These are phyloP conservation scores for Ophiostoma sp. DNA, from an alignment of 2,329 filamentous ascomycete species.

Conservation along the genomic window DNA sequence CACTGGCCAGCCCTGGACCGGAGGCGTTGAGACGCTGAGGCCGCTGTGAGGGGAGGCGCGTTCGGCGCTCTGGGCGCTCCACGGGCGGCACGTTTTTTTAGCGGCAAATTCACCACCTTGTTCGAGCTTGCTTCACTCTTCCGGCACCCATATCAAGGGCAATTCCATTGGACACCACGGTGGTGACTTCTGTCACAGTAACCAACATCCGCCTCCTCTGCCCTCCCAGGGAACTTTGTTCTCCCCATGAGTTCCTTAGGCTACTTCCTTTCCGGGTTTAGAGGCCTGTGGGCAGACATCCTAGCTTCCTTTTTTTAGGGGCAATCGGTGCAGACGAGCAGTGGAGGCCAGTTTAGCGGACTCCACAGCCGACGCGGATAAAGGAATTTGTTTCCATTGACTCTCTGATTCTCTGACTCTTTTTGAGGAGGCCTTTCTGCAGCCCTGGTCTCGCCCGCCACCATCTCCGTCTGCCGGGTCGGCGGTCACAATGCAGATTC, in stretches of 20 bases:
- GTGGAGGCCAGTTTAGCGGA: background rate
- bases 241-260: background rate
- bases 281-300: background rate
- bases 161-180: background rate
- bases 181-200: background rate
- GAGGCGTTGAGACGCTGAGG: background rate
- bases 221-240: background rate
- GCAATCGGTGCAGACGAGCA: too few species aligned
- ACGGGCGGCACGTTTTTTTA: constrained; percentile 9
- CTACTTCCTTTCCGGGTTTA: constrained; percentile 9
- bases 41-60: background rate
- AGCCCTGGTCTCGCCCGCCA: background rate
- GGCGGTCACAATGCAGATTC: constrained; percentile 11
- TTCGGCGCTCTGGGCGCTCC: background rate
- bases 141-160: background rate
- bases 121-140: background rate
- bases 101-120: background rate
- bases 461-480: constrained; percentile 2
- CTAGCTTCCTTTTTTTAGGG: background rate
- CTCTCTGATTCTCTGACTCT: background rate
- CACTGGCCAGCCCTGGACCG: background rate
- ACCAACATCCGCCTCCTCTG: background rate
- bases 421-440: background rate
- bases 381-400: background rate
- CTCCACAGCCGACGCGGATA: background rate